phyloP scores from a whole-genome alignment of 495 filamentous ascomycete genomes.

The Barbatosphaeria neglecta region DNA sequence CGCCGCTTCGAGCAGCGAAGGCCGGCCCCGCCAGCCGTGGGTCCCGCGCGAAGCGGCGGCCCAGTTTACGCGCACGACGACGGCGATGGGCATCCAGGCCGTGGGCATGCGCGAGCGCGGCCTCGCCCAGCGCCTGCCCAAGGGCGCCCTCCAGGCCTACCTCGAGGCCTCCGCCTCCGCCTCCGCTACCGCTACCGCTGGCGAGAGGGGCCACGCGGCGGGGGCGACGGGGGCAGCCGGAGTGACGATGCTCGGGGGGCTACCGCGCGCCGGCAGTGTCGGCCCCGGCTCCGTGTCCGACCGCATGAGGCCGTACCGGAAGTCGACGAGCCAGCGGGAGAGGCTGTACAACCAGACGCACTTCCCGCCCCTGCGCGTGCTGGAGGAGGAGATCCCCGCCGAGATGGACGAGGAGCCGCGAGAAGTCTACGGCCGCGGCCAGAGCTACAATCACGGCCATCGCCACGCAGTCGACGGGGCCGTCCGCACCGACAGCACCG shows the following conservation, averaged over 20 bases:
- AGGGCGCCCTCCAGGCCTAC: constrained; percentile 22
- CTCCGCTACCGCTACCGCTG: too few species aligned
- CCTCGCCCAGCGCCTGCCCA: constrained; percentile 16
- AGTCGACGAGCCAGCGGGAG: constrained; percentile 8
- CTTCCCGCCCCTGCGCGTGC: constrained; percentile 16
- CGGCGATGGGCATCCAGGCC: constrained; percentile 23
- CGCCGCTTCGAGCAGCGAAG: background rate
- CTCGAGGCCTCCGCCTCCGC: constrained; percentile 8
- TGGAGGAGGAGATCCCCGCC: constrained; percentile 18
- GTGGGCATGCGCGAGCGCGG: constrained; percentile 15
- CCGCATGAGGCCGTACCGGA: background rate
- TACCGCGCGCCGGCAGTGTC: background rate
- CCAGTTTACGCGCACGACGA: constrained; percentile 37
- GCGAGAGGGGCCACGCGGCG: constrained; percentile 1
- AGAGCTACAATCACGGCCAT: background rate
- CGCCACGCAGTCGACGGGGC: constrained; percentile 11
- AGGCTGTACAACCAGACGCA: constrained; percentile 17
- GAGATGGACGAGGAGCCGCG: constrained; percentile 10
- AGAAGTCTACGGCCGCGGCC: too few species aligned
- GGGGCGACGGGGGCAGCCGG: constrained; percentile 5
- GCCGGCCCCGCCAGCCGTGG: constrained; percentile 13
- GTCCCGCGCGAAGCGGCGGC: constrained; percentile 35
- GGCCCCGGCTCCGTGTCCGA: background rate
- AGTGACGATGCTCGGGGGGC: background rate
- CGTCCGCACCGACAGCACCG: background rate